phyloP scores from a whole-genome alignment of 495 filamentous ascomycete genomes.

The Cryomyces antarcticus region DNA sequence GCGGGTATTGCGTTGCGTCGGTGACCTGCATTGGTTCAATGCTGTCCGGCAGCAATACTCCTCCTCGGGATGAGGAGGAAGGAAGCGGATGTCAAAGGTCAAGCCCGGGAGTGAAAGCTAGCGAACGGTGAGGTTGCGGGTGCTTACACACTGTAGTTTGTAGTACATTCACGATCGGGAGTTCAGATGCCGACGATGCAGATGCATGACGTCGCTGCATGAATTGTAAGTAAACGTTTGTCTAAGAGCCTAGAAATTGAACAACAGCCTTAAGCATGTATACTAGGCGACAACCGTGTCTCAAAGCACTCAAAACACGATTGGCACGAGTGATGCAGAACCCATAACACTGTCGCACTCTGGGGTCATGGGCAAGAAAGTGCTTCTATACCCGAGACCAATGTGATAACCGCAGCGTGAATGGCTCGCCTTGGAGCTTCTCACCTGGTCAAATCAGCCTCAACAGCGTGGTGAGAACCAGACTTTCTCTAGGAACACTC shows the following conservation, averaged over 20 bases:
- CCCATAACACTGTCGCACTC: neutral
- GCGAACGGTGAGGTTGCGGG: neutral
- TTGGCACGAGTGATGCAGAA: neutral
- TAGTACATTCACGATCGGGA: neutral
- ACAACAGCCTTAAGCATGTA: neutral
- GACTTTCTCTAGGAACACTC: too few relatives aligned
- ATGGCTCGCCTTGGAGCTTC: too few relatives aligned
- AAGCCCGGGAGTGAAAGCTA: neutral
- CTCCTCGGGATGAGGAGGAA: neutral
- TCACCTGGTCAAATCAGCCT: too few relatives aligned
- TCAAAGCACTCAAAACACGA: too few relatives aligned
- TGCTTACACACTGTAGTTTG: neutral
- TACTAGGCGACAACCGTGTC: too few relatives aligned
- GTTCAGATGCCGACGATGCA: neutral
- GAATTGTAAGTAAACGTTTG: too few relatives aligned
- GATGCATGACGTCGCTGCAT: neutral
- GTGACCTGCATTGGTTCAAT: neutral
- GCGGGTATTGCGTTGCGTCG: neutral
- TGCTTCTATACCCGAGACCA: too few relatives aligned
- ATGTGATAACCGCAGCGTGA: too few relatives aligned
- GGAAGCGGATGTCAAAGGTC: neutral
- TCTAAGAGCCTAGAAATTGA: neutral
- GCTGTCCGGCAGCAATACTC: neutral
- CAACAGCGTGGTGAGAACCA: too few relatives aligned
- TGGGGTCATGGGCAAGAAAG: neutral